Base-by-base conservation (phyloP, 495 filamentous ascomycete species). In the Xylaria acuta region DNA sequence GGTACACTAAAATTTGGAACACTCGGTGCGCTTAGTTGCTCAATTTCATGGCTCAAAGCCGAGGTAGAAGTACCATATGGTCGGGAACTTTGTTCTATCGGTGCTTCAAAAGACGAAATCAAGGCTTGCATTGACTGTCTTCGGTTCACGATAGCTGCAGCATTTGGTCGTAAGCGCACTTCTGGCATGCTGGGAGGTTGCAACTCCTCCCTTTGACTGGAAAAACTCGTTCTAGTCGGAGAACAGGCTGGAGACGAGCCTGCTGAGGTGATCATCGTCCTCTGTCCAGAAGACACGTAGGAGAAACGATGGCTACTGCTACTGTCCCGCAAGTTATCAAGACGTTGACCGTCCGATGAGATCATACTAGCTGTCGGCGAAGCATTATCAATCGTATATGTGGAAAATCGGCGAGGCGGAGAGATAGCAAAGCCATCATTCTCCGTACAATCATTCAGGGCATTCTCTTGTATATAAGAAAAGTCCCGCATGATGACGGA, bases 201-300 rank as follows among this genome's bases (percentile, higher is more conserved):
- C 40, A 51, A 59, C 51, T 84, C 84, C 5, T 86, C 82, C 20
- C 77, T 74, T 18, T 78, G 75, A 22, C 76, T 79, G 49, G 79
- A 77, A 64, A 86, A 85, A 43, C 82, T 84, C 11, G 83, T 84
- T n/a, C 82, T 77, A 7, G 82, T 78, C 0, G 86, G 82, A 8
- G 88, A 90, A 67, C 76, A 83, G 9, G 83, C 80, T 9, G 86
- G 84, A 1, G 88, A 89, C 5, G 88, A 89, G 20, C 82, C 82
- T 30, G 84, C 81, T 12, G 88, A 89, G 11, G 87, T 88, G 7
- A 89, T 71, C 16, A 85, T 78, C 0, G 88, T 90, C 38, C 86
- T 84, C 58, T 90, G 87, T 34, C 89, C 88, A 1, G 90, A 88
- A 40, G 87, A 88, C 27, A 89, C 77, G 53, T 85, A 90, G 8